Evolutionary conservation across 768 basidiomycete genomes (phyloP).

Genomic region (Boletus sp.): DNA sequence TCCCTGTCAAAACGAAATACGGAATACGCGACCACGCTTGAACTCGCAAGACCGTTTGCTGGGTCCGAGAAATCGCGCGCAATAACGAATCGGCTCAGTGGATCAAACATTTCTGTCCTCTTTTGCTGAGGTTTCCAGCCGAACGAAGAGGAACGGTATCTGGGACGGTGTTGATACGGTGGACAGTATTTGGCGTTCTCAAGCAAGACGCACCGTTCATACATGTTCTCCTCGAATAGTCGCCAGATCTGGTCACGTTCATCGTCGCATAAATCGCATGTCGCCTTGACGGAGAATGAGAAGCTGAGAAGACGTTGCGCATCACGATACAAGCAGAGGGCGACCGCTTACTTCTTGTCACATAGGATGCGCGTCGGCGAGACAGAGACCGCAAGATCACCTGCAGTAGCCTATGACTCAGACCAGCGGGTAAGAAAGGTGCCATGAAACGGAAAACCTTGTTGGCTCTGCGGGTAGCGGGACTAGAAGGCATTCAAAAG

Average conservation of each 20-base stretch:
- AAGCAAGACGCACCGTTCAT: constrained; percentile 29
- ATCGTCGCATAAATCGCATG: constrained; percentile 33
- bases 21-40: constrained; percentile 36
- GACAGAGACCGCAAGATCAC: constrained; percentile 19
- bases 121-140: constrained; percentile 64
- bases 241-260: constrained; percentile 49
- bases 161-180: constrained; percentile 24
- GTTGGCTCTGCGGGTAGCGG: constrained; percentile 31
- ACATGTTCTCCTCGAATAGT: constrained; percentile 58
- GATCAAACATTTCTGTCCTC: constrained; percentile 56
- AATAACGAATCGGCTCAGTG: constrained; percentile 58
- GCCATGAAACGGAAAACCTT: constrained; percentile 25
- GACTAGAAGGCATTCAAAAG: constrained; percentile 16
- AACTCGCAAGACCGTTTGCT: constrained; percentile 16
- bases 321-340: neutral
- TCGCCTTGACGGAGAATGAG: constrained; percentile 20
- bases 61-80: constrained; percentile 22
- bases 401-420: constrained; percentile 19
- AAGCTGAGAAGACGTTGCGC: constrained; percentile 13
- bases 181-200: neutral
- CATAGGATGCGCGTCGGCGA: constrained; percentile 1
- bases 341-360: constrained; percentile 16
- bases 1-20: constrained; percentile 79
- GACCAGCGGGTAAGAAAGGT: neutral
- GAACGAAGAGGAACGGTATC: constrained; percentile 55